Evolutionary conservation across 163 green algal genomes (phyloP).

Genomic region (Prototheca wickerhamii): DNA sequence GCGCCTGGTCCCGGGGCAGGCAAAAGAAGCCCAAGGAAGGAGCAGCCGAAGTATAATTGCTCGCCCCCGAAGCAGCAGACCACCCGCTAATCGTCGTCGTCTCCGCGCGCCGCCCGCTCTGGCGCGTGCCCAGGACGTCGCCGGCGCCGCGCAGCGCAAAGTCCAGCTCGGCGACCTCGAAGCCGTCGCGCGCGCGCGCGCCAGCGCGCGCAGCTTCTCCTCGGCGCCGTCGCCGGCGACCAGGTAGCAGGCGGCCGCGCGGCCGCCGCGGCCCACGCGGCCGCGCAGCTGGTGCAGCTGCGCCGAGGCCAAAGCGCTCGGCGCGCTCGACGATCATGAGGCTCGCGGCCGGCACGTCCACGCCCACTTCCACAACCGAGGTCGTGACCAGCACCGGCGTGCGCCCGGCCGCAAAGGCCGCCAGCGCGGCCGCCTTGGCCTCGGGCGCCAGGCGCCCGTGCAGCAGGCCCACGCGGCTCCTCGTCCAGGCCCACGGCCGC

Average conservation of each 20-base stretch:
- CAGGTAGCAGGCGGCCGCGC: constrained; percentile 42
- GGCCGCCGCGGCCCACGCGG: constrained; percentile 67
- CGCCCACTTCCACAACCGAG: constrained; percentile 86
- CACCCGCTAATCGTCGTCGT: constrained; percentile 3
- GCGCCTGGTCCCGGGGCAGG: too few species aligned
- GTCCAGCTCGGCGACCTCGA: constrained; percentile 65
- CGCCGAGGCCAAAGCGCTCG: constrained; percentile 85
- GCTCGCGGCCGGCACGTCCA: constrained; percentile 80
- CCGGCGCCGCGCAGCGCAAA: constrained; percentile 36
- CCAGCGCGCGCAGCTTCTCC: constrained; percentile 39
- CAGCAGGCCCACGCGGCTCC: constrained; percentile 65
- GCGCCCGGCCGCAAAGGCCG: constrained; percentile 50
- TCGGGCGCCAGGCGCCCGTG: constrained; percentile 43
- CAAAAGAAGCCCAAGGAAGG: too few species aligned
- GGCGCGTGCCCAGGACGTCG: constrained; percentile 25
- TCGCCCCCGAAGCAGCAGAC: too few species aligned
- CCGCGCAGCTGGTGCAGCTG: constrained; percentile 92
- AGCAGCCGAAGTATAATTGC: too few species aligned
- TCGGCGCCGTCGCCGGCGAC: constrained; percentile 11
- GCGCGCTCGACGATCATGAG: constrained; percentile 88
- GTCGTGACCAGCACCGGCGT: constrained; percentile 71
- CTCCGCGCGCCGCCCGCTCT: constrained; percentile 13
- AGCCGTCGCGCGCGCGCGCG: constrained; percentile 45
- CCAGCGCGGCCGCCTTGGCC: constrained; percentile 68
- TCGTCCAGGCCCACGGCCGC: too few species aligned